Conservation (phyloP, 108 stramenopile species). For the Skeletonema tropicum region DNA sequence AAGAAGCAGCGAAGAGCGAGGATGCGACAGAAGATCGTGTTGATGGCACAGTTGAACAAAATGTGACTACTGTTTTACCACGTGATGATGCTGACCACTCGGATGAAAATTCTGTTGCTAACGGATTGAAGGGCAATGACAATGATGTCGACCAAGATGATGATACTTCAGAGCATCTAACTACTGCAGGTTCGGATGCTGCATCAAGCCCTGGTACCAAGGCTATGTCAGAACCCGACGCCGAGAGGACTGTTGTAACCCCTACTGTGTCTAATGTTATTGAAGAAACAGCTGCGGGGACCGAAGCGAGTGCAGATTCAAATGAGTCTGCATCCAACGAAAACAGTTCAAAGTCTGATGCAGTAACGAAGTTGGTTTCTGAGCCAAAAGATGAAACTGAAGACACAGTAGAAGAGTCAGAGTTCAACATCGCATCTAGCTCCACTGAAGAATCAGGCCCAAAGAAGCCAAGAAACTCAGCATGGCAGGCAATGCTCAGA, state of each 20-base stretch:
- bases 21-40: conserved; percentile 8
- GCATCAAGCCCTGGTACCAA: neutral
- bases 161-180: neutral
- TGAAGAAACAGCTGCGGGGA: neutral
- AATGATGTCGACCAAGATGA: neutral
- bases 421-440: conserved; percentile 2
- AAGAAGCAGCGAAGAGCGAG: conserved; percentile 14
- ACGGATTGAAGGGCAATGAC: neutral
- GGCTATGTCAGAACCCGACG: neutral
- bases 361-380: neutral
- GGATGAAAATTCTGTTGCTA: conserved; percentile 5
- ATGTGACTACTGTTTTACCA: conserved; percentile 24
- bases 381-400: neutral
- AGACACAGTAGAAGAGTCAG: conserved; percentile 10
- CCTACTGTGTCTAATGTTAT: conserved; percentile 1
- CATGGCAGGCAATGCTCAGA: conserved; percentile 78
- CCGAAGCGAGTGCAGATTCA: neutral
- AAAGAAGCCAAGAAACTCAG: conserved; percentile 68
- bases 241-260: neutral
- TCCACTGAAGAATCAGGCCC: conserved; percentile 15
- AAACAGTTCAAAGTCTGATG: neutral
- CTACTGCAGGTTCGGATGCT: neutral
- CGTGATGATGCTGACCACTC: neutral
- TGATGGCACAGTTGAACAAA: conserved; percentile 16
- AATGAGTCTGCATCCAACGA: neutral